Percentiles rank a stretch among this genome's conserved stretches.
These are phyloP conservation scores for Exutisphaerella laricina DNA, from an alignment of 2,329 filamentous ascomycete species.

Conservation along the genomic window DNA sequence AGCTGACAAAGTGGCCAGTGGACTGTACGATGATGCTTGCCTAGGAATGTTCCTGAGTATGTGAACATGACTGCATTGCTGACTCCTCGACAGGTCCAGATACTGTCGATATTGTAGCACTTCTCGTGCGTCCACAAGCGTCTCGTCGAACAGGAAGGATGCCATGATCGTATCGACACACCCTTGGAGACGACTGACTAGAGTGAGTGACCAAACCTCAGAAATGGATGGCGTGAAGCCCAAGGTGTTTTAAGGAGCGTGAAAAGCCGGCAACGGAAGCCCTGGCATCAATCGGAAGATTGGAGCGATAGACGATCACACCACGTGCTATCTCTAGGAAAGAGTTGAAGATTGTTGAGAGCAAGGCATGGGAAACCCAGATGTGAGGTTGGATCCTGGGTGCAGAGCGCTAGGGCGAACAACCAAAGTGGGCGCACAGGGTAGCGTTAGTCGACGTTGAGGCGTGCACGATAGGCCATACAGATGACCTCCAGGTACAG, in stretches of 20 bases:
- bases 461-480: too few species aligned
- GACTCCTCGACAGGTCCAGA: conserved; percentile 6
- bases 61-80: conserved; percentile 3
- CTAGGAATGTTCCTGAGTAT: conserved; percentile 21
- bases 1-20: conserved; percentile 25
- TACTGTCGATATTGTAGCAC: conserved; percentile 8
- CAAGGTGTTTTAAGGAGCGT: background rate
- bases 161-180: conserved; percentile 11
- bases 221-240: too few species aligned
- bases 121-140: conserved; percentile 12
- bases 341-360: too few species aligned
- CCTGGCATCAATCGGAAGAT: background rate
- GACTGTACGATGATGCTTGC: conserved; percentile 21
- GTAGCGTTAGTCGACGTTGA: too few species aligned
- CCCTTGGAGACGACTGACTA: too few species aligned
- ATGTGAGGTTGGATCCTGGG: conserved; percentile 11
- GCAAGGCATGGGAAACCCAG: too few species aligned
- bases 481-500: too few species aligned
- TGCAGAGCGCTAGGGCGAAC: conserved; percentile 10
- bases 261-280: background rate
- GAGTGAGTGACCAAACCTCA: too few species aligned
- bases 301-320: background rate
- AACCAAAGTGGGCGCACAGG: conserved; percentile 6
- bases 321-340: background rate
- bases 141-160: conserved; percentile 10